Base-by-base conservation (phyloP, 768 basidiomycete species). In the Kwoniella bestiolae region DNA sequence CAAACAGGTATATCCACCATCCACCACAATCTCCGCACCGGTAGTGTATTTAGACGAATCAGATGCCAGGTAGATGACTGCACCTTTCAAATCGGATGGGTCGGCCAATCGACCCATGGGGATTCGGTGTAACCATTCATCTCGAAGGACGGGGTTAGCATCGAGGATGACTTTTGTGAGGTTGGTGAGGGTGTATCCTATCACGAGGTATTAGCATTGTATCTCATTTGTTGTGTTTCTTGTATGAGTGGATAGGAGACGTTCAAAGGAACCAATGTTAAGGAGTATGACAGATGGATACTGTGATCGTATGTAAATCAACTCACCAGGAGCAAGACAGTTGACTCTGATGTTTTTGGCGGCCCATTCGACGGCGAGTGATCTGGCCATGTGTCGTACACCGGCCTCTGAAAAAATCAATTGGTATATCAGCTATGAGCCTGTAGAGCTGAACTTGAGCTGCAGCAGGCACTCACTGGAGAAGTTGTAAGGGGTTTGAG, bases 311-410 rank as follows among this genome's bases (percentile, higher is more conserved):
- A 55, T 45, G 16, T 28, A 21, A 28, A 56, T 26, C 12, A 5
- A 76, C 78, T 49, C 44, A 80, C 57, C 62, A 29, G 63, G 63
- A 46, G 88, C 83, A 80, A 84, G 77, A 59, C 77, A 81, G 78
- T 95, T 95, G 61, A 95, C 93, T 58, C 93, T 87, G 65, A 94
- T 88, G 51, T 88, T 88, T 69, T 89, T 87, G 80, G 89, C 90
- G 0, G 95, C 95, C 94, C 94, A 97, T 83, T 98, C 95, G 26
- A 97, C 92, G 0, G 90, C 94, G 34, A 97, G 85, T 71, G 90
- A 91, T 1, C 91, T 84, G 12, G 92, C 92, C 91, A 97, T 91
- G 76, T 97, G 94, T 72, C 90, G 89, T 34, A 97, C 94, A 52
- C 94, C 79, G 52, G 79, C 79, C 74, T 80, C 76, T 76, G 58